phyloP scores from a whole-genome alignment of 352 stramenopile genomes.

The Phytophthora megakarya region DNA sequence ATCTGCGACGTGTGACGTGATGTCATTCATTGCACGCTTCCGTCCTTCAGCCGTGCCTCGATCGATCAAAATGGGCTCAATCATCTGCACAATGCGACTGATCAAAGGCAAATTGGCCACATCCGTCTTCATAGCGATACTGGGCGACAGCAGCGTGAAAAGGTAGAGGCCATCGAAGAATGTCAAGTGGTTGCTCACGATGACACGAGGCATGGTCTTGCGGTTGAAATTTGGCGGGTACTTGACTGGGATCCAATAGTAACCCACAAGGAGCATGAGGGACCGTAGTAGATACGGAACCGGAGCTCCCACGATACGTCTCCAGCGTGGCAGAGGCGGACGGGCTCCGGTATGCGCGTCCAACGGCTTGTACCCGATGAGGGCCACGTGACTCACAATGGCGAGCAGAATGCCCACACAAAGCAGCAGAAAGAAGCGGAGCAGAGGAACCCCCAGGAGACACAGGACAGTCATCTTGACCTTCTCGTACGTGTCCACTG shows the following conservation, averaged over 20 bases:
- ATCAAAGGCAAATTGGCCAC: slow-evolving; percentile 60
- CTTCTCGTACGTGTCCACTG: slow-evolving; percentile 59
- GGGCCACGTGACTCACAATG: slow-evolving; percentile 51
- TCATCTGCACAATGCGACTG: slow-evolving; percentile 61
- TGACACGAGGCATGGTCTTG: slow-evolving; percentile 42
- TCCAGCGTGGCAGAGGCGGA: slow-evolving; percentile 46
- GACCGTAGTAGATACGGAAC: slow-evolving; percentile 52
- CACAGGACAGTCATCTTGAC: slow-evolving; percentile 64
- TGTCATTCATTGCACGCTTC: slow-evolving; percentile 64
- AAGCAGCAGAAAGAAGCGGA: slow-evolving; percentile 53
- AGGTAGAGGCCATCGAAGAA: slow-evolving; percentile 76
- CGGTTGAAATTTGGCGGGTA: slow-evolving; percentile 39
- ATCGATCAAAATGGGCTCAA: slow-evolving; percentile 71
- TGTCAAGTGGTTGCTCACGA: slow-evolving; percentile 74
- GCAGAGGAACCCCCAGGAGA: slow-evolving; percentile 57
- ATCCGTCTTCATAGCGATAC: slow-evolving; percentile 79
- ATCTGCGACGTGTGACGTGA: slow-evolving; percentile 55
- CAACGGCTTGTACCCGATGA: slow-evolving; percentile 55
- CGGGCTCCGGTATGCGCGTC: slow-evolving; percentile 37
- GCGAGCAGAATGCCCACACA: slow-evolving; percentile 40
- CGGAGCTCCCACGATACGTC: slow-evolving; percentile 38
- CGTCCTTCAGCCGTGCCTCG: slow-evolving; percentile 52
- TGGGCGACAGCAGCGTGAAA: slow-evolving; percentile 53
- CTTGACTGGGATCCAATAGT: slow-evolving; percentile 68
- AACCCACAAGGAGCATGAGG: slow-evolving; percentile 64